Evolutionary conservation across 2,329 filamentous ascomycete genomes (phyloP).

Genomic region (Penicillium hesseltinei): DNA sequence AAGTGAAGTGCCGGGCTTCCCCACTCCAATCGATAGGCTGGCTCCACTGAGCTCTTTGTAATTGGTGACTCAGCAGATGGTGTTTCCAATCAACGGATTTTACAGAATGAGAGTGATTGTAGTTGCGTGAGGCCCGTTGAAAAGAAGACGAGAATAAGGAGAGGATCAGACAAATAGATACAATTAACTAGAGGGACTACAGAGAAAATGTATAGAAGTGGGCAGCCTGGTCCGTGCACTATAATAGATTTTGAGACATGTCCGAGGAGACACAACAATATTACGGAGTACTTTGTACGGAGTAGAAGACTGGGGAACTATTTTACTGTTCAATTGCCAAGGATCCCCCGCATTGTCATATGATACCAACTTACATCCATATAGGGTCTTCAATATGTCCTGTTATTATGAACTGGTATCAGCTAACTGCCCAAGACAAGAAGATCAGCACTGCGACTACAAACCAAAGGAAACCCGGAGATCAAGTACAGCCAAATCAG

Average conservation of each 20-base stretch:
- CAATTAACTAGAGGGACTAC: too few species aligned
- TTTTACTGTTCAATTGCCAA: background rate
- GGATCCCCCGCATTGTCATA: background rate
- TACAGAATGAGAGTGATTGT: background rate
- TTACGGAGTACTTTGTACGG: too few species aligned
- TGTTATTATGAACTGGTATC: background rate
- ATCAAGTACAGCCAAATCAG: background rate
- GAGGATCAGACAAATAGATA: background rate
- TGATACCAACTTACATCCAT: background rate
- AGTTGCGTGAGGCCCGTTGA: background rate
- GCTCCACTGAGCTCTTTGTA: conserved; percentile 22
- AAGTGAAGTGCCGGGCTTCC: conserved; percentile 22
- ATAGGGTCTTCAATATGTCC: background rate
- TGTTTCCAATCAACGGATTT: background rate
- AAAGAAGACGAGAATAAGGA: background rate
- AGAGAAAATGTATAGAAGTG: background rate
- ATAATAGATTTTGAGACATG: background rate
- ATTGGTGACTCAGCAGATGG: conserved; percentile 19
- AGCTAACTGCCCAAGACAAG: background rate
- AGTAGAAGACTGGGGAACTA: background rate
- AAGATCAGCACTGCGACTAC: background rate
- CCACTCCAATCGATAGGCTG: conserved; percentile 13
- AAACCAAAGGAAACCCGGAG: conserved; percentile 10
- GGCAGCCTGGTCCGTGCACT: background rate
- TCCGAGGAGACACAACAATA: background rate